Evolutionary conservation across 495 filamentous ascomycete species (phyloP), one percentile per base, ranked within the genome.

Genomic region (Hyaloscypha hepaticicola): DNA sequence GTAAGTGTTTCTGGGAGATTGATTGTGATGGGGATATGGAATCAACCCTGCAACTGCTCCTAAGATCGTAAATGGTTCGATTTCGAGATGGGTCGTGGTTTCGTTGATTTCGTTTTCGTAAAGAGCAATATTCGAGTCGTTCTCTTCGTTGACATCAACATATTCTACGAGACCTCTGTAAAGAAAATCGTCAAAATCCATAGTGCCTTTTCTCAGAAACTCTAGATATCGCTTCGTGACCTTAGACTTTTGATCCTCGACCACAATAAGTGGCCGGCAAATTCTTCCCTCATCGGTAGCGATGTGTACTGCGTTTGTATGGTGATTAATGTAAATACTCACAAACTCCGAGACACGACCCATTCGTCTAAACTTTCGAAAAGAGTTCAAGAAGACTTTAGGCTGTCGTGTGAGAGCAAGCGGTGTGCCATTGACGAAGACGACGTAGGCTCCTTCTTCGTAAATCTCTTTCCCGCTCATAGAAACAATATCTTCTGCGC

Each of bases 1-100:
- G 72, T 99, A 99, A 8, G 95, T 99, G 74, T 99, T 99, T 79
- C 95, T 87, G 9, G 95, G 95, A 4, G 95, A 99, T 76, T 99
- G 95, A 75, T 99, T 99, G 80, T 99, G 95, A 77, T 99, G 96
- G 12, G 95, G 95, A 72, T 97, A 99, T 4, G 95, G 95, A 70
- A 99, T 98, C 24, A 99, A 80, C 45, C 95, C 94, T 41, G 95
- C 95, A 34, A 98, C 96, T 27, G 95, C 96, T n/a, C 95, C 95
- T 31, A 99, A 87, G 50, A 98, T 89, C 1, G 96, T 98, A 75
- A 97, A 98, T 0, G 95, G 95, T 74, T 98, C 96, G 59, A 99
- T 97, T 73, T 99, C 95, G 34, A 98, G 80, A 76, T 99, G 95
- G 0, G 95, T 98, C 0, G 92, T 94, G 12, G 85, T 83, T 49